A percentile compares a stretch with the other conserved stretches of the same genome.
Evolutionary conservation across 2,329 filamentous ascomycete genomes (phyloP).

Genomic region (Penicillium vulpinum): DNA sequence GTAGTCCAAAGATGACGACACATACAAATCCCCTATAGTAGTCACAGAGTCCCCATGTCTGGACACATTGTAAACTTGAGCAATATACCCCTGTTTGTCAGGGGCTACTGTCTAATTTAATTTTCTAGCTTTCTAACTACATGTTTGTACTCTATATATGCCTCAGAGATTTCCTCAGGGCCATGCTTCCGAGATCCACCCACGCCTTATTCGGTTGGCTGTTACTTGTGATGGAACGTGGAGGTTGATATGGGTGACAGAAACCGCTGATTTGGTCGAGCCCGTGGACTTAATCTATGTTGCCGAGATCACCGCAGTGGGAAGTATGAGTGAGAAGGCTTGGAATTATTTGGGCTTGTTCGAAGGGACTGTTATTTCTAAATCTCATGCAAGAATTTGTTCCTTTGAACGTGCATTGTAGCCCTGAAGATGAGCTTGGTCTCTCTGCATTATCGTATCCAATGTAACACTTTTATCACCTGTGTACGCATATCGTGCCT

Average conservation of each 20-base stretch:
- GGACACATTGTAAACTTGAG: neutral
- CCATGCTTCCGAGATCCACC: neutral
- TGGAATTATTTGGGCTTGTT: too few species aligned
- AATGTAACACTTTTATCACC: too few species aligned
- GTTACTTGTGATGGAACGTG: too few species aligned
- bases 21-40: neutral
- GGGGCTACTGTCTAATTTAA: too few species aligned
- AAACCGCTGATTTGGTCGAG: neutral
- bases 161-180: neutral
- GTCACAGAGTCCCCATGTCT: neutral
- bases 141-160: neutral
- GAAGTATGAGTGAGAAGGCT: too few species aligned
- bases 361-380: too few species aligned
- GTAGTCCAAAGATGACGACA: neutral
- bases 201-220: too few species aligned
- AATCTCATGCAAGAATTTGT: too few species aligned
- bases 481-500: too few species aligned
- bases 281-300: neutral
- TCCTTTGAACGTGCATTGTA: too few species aligned
- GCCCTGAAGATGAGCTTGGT: too few species aligned
- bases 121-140: neutral
- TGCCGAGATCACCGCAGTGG: neutral
- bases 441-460: too few species aligned
- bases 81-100: neutral
- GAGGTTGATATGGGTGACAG: neutral